These are phyloP conservation scores for Xylaria sp. DNA, from an alignment of 2,329 filamentous ascomycete genomes.

Conservation along the genomic window DNA sequence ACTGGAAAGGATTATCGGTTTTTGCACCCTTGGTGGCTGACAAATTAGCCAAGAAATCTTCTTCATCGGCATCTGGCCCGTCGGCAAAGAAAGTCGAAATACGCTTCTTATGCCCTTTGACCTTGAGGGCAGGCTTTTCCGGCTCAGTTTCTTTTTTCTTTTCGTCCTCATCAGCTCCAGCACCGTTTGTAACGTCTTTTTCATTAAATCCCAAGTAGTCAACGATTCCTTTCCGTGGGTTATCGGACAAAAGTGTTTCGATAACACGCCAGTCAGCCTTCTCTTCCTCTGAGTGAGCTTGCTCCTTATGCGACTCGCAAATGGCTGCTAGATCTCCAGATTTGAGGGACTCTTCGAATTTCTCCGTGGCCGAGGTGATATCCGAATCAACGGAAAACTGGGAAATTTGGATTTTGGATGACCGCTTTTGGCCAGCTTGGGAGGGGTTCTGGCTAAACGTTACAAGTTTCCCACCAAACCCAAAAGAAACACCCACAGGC, in stretches of 20 bases:
- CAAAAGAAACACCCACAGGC: slow-evolving; percentile 88
- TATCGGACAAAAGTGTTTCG: slow-evolving; percentile 84
- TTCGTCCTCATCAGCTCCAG: slow-evolving; percentile 49
- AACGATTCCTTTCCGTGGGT: slow-evolving; percentile 85
- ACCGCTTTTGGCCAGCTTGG: slow-evolving; percentile 70
- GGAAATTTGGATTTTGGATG: slow-evolving; percentile 84
- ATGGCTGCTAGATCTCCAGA: slow-evolving; percentile 81
- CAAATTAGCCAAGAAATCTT: slow-evolving; percentile 87
- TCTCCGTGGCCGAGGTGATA: slow-evolving; percentile 83
- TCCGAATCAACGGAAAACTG: slow-evolving; percentile 89
- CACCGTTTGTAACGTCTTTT: slow-evolving; percentile 65
- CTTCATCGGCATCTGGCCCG: slow-evolving; percentile 71
- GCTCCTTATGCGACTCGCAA: slow-evolving; percentile 79
- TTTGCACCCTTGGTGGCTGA: slow-evolving; percentile 90
- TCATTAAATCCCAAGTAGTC: slow-evolving; percentile 89
- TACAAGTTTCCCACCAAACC: slow-evolving; percentile 93
- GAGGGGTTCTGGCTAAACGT: slow-evolving; percentile 71
- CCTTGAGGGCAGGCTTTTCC: slow-evolving; percentile 56
- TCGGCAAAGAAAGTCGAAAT: slow-evolving; percentile 85
- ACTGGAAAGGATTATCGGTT: slow-evolving; percentile 92
- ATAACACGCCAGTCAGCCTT: slow-evolving; percentile 97
- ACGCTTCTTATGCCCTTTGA: slow-evolving; percentile 63
- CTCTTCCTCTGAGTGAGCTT: slow-evolving; percentile 85
- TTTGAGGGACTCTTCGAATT: slow-evolving; percentile 85
- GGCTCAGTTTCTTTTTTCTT: slow-evolving; percentile 55